Conservation (phyloP, 1,139 yeast species). For the Nakaseomyces delphensis region DNA sequence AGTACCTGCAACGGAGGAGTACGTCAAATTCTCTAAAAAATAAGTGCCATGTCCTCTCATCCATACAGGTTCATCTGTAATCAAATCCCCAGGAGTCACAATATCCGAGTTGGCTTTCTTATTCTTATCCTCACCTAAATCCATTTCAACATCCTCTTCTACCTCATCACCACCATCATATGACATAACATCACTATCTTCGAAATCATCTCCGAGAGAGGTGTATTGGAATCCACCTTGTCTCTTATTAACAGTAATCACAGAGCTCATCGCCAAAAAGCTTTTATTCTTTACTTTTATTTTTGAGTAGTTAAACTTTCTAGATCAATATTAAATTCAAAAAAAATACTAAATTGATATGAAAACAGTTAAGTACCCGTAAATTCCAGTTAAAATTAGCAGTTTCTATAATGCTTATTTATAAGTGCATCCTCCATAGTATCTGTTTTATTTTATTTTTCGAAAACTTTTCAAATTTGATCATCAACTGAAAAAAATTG, state of each 20-base stretch:
- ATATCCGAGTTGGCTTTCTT: conserved; percentile 31
- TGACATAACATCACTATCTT: conserved; percentile 11
- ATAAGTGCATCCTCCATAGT: too few relatives aligned
- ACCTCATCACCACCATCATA: conserved; percentile 16
- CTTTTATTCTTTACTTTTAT: neutral
- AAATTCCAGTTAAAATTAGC: too few relatives aligned
- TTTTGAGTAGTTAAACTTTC: too few relatives aligned
- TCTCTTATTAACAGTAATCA: conserved; percentile 25
- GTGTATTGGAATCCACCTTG: conserved; percentile 24
- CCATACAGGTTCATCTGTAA: conserved; percentile 93
- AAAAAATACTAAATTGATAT: too few relatives aligned
- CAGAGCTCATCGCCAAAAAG: conserved; percentile 28
- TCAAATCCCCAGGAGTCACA: conserved; percentile 95
- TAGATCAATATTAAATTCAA: too few relatives aligned
- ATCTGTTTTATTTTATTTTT: too few relatives aligned
- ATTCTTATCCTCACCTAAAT: conserved; percentile 16
- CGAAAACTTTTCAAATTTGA: too few relatives aligned
- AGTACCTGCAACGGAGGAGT: conserved; percentile 87
- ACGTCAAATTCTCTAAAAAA: conserved; percentile 57
- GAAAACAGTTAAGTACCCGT: too few relatives aligned
- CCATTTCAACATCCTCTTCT: conserved; percentile 21
- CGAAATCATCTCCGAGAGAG: conserved; percentile 9
- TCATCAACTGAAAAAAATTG: too few relatives aligned
- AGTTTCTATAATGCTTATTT: too few relatives aligned
- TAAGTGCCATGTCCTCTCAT: conserved; percentile 99